These are phyloP conservation scores for Epithele typhae DNA, from an alignment of 768 basidiomycete species.

Conservation along the genomic window DNA sequence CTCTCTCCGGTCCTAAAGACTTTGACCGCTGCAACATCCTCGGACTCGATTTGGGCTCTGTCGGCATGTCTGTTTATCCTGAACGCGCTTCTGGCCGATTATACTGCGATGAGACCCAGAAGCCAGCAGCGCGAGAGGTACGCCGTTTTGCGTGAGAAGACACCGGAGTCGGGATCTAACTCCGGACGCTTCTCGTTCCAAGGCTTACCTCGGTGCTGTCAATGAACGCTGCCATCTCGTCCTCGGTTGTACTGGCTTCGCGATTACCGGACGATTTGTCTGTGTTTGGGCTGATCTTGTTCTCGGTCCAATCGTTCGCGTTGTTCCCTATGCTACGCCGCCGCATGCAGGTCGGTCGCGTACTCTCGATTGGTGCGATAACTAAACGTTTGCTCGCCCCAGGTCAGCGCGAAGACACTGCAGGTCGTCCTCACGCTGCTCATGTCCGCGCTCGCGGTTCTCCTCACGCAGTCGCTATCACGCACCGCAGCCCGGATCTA, in stretches of 20 bases:
- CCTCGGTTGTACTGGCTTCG: constrained; percentile 90
- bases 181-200: not conserved
- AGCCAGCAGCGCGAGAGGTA: constrained; percentile 58
- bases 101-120: constrained; percentile 46
- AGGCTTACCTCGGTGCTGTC: constrained; percentile 82
- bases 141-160: constrained; percentile 1
- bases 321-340: constrained; percentile 76
- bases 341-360: constrained; percentile 58
- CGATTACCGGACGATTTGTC: constrained; percentile 77
- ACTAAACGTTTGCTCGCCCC: constrained; percentile 5
- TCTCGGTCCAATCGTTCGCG: constrained; percentile 81
- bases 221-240: constrained; percentile 89
- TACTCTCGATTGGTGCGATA: too few relatives aligned
- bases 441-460: constrained; percentile 46
- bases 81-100: constrained; percentile 82
- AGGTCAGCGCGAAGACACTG: constrained; percentile 45
- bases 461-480: constrained; percentile 52
- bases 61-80: constrained; percentile 81
- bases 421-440: constrained; percentile 51
- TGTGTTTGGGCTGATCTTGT: constrained; percentile 86
- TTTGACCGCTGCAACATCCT: constrained; percentile 90
- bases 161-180: constrained; percentile 5
- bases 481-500: constrained; percentile 50
- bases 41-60: constrained; percentile 95
- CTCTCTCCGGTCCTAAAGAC: constrained; percentile 90